Conservation (phyloP, 805 yeast genomes). For the Barnettozyma sp. region DNA sequence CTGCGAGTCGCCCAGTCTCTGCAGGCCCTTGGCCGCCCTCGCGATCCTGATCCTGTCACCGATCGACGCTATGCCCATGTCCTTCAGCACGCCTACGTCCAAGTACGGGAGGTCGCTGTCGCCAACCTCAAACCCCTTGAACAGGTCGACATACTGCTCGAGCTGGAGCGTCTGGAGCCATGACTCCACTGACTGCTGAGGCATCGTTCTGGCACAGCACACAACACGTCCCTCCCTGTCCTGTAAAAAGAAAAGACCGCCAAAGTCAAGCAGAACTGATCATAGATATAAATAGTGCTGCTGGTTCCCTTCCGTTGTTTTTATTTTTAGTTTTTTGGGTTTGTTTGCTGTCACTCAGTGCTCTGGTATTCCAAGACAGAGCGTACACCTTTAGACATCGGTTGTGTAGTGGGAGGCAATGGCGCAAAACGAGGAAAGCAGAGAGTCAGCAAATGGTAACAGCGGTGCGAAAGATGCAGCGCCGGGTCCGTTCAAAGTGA, state of each 20-base stretch:
- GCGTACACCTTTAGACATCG: too few species aligned
- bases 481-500: conserved; percentile 1
- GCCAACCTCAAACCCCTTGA: conserved; percentile 15
- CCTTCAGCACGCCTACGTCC: conserved; percentile 61
- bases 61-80: conserved; percentile 64
- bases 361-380: too few species aligned
- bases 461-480: background rate
- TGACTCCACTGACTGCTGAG: background rate
- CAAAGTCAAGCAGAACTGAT: too few species aligned
- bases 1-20: conserved; percentile 9
- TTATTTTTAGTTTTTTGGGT: too few species aligned
- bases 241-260: too few species aligned
- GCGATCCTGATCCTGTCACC: conserved; percentile 79
- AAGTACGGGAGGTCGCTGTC: conserved; percentile 26
- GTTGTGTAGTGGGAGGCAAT: too few species aligned
- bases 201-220: too few species aligned
- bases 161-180: conserved; percentile 7
- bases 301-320: too few species aligned
- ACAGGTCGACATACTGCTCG: conserved; percentile 1
- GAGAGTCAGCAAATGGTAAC: background rate
- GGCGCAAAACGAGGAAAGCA: background rate
- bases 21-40: conserved; percentile 44
- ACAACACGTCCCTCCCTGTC: too few species aligned
- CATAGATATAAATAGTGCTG: too few species aligned
- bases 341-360: too few species aligned